Evolutionary conservation across 2,329 filamentous ascomycete species (phyloP).

Genomic region (Paraphaeosphaeria sporulosa): DNA sequence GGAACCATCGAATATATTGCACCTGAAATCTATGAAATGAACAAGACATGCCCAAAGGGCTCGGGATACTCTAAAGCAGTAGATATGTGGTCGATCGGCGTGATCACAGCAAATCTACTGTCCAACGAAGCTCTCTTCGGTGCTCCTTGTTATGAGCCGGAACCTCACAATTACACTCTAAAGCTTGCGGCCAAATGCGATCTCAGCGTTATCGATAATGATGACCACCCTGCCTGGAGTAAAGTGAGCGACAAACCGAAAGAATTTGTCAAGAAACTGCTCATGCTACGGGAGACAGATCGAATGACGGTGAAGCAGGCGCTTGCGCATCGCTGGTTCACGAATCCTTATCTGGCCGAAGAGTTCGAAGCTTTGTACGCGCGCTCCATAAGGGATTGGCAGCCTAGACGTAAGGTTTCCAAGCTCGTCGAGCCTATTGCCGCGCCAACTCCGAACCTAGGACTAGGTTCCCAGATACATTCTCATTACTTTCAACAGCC

Average conservation of each 20-base stretch:
- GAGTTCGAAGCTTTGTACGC: constrained; percentile 61
- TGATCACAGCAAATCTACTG: constrained; percentile 60
- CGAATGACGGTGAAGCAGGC: constrained; percentile 64
- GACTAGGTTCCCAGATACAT: not conserved
- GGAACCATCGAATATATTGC: constrained; percentile 66
- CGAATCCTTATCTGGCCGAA: constrained; percentile 55
- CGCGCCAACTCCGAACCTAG: not conserved
- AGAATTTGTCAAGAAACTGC: constrained; percentile 61
- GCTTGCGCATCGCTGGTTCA: constrained; percentile 64
- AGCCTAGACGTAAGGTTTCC: constrained; percentile 46
- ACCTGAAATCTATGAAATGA: constrained; percentile 55
- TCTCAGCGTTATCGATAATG: constrained; percentile 53
- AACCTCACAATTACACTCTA: constrained; percentile 40
- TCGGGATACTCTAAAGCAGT: constrained; percentile 64
- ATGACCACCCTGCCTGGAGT: constrained; percentile 51
- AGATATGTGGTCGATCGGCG: constrained; percentile 70
- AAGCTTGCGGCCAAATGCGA: constrained; percentile 50
- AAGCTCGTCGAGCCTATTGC: constrained; percentile 40
- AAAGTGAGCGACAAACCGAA: constrained; percentile 54
- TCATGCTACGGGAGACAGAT: constrained; percentile 58
- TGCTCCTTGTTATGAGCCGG: constrained; percentile 33
- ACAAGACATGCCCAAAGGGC: constrained; percentile 28
- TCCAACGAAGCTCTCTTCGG: constrained; percentile 59
- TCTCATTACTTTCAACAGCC: constrained; percentile 3
- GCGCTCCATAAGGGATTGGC: constrained; percentile 59